These are phyloP conservation scores for Tetrapisispora phaffii DNA, from an alignment of 805 yeast genomes.

Conservation along the genomic window DNA sequence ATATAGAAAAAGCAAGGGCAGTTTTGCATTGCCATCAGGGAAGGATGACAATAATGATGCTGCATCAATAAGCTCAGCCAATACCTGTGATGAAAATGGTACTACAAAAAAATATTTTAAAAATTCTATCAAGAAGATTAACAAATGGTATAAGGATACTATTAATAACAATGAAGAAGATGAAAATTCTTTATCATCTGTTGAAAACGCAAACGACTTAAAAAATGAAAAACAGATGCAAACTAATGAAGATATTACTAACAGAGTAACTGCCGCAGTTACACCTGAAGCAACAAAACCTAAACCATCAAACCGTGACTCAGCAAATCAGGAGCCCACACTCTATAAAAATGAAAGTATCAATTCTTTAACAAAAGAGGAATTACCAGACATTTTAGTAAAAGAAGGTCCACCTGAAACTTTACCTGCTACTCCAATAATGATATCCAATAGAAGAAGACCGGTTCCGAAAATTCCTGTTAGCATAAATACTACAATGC, in stretches of 20 bases:
- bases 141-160: conserved; percentile 51
- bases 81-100: conserved; percentile 17
- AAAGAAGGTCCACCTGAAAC: conserved; percentile 1
- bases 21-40: neutral
- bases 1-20: conserved; percentile 11
- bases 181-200: neutral
- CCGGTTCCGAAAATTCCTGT: conserved; percentile 17
- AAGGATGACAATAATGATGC: conserved; percentile 12
- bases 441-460: conserved; percentile 27
- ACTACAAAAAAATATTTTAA: conserved; percentile 33
- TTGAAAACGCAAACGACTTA: neutral
- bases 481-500: neutral
- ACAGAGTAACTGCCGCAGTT: too few species aligned
- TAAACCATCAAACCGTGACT: too few species aligned
- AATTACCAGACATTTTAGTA: neutral
- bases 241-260: neutral
- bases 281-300: too few species aligned
- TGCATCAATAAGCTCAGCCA: conserved; percentile 10
- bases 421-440: conserved; percentile 11
- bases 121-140: conserved; percentile 47
- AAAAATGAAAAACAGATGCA: neutral
- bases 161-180: conserved; percentile 7
- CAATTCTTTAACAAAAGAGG: too few species aligned
- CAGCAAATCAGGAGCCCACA: too few species aligned
- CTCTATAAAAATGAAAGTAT: too few species aligned